Evolutionary conservation across 441 rosid genomes (phyloP), one percentile per base, ranked within the genome.

Genomic region (Sinapis alba): DNA sequence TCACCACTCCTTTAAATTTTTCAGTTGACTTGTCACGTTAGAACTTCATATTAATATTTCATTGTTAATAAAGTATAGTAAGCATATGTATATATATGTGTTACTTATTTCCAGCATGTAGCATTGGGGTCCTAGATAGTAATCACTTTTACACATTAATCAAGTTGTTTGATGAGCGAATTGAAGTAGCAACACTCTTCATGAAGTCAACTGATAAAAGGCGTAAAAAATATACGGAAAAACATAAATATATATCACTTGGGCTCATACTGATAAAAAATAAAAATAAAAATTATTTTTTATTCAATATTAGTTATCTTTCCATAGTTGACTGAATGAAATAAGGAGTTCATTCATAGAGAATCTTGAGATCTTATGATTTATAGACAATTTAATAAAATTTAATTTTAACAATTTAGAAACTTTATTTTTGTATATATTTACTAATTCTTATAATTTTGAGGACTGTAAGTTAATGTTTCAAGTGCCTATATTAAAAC

Each of bases 21-120:
- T 8, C 1, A 30, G 47, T 75, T 75, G 79, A 75, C 78, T 74
- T 36, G 23, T 56, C 51, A 36, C 63, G 12, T 56, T 36, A 64
- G 13, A 38, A 26, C 27, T 67, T 59, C 10, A 47, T 28, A 30
- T 27, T 65, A 54, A 43, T 12, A 60, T 36, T 16, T 36, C 27
- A 36, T 72, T 18, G 24, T 16, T 62, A 62, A 53, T 36, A 23
- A 62, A 47, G 27, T 47, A 53, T 23, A 65, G 19, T 16, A 57
- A 24, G 12, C 7, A 30, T 45, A 24, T 3, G 18, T 21, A 24
- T 3, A 50, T 21, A 30, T 47, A 12, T 4, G 30, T 45, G 47
- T 10, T 59, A 43, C 59, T 13, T 45, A 20, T 47, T 61, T 32
- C 54, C 62, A 71, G 32, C 56, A 24, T 36, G 15, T 57, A 34